Base-by-base conservation (phyloP, 2,329 filamentous ascomycete genomes). In the Calonectria honghensis region DNA sequence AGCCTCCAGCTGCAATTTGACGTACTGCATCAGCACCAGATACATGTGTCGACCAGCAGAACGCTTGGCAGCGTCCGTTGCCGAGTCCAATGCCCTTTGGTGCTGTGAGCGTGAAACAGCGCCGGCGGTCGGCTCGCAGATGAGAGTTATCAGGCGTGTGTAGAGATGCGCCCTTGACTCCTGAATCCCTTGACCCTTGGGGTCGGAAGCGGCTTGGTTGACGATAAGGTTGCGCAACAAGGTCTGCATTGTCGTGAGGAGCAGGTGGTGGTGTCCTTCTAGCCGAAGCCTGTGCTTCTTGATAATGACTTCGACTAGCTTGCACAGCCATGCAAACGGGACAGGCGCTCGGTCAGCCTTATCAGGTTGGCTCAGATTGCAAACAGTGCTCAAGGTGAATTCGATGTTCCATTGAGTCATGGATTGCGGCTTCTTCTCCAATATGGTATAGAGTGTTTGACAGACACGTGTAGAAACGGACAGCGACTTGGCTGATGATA, bases 11-110 rank as follows among this genome's bases (percentile, higher is more conserved):
- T 93, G 91, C 76, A 93, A 84, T 83, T 89, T 90, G 76, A 93
- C 86, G 79, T 93, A 93, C 69, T 88, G 84, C 84, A 91, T 89
- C 54, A 93, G 82, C 7, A 93, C 84, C 37, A 91, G 83, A 77
- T 91, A 91, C 89, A 93, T 92, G 83, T 92, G 88, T 76, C 90
- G 87, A 6, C 91, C 91, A 0, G 91, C 91, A 9, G 89, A 90
- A 20, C 90, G 88, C 84, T 92, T 93, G 27, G 91, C 91, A 37
- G 87, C 88, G 76, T 92, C 91, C 2, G 89, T 91, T 1, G 91
- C 91, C 31, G 91, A 92, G 79, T 91, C 90, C 32, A 93, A 87
- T 20, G 84, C 81, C 65, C 84, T 85, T 65, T 85, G 85, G 68
- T 86, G 86, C 79, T 86, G 85, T 2, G 84, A 82, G 9, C 88